Conservation (phyloP, 306 rosid species). For the Cucumis hystrix region DNA sequence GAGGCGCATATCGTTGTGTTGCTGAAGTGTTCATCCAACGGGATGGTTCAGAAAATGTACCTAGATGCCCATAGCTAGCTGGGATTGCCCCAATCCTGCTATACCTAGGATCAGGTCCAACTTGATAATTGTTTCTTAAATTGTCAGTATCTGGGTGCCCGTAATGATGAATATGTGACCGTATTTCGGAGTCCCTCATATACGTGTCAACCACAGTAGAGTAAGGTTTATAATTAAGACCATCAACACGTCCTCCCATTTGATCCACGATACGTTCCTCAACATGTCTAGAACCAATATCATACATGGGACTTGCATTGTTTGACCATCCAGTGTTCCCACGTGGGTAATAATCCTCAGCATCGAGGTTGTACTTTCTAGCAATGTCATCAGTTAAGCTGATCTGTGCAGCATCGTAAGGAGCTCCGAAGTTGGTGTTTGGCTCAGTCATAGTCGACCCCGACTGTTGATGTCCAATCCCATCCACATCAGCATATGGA, state of each 20-base stretch:
- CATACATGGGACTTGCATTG: slow-evolving; percentile 13
- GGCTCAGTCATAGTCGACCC: slow-evolving; percentile 18
- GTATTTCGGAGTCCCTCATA: slow-evolving; percentile 19
- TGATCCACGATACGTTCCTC: slow-evolving; percentile 21
- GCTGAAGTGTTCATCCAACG: slow-evolving; percentile 29
- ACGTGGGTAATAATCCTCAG: not conserved
- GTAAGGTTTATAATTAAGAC: slow-evolving; percentile 18
- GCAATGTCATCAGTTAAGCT: not conserved
- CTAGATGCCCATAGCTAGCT: slow-evolving; percentile 13
- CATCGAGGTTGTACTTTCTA: not conserved
- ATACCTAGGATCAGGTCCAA: slow-evolving; percentile 19
- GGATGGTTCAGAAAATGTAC: slow-evolving; percentile 14
- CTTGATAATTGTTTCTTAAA: slow-evolving; percentile 11
- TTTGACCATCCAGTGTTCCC: slow-evolving; percentile 12
- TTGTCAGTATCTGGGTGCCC: slow-evolving; percentile 23
- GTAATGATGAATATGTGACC: slow-evolving; percentile 18
- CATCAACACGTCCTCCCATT: slow-evolving; percentile 8
- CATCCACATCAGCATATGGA: slow-evolving; percentile 17
- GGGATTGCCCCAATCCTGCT: slow-evolving; percentile 10
- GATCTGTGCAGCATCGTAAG: slow-evolving; percentile 2
- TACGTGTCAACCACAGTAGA: slow-evolving; percentile 15
- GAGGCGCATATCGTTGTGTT: slow-evolving; percentile 52
- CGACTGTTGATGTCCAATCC: slow-evolving; percentile 7
- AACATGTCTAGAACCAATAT: slow-evolving; percentile 15
- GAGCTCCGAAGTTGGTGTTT: slow-evolving; percentile 3